phyloP scores from a whole-genome alignment of 495 filamentous ascomycete species.

The Echria macrotheca region DNA sequence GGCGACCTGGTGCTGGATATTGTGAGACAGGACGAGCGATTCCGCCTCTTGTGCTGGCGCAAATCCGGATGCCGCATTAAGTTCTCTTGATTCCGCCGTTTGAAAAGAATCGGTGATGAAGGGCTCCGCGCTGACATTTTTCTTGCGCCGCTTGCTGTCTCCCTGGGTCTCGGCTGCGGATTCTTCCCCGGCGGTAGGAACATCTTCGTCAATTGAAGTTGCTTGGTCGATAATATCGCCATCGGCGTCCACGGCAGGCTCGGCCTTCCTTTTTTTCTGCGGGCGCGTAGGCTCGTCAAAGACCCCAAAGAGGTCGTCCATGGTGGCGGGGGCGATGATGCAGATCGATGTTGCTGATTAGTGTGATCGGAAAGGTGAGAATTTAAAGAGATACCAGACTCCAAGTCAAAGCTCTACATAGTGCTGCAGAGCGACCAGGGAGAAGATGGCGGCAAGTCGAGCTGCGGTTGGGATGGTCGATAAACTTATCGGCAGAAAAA shows the following conservation, averaged over 20 bases:
- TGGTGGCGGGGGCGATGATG: conserved; percentile 25
- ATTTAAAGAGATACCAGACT: neutral
- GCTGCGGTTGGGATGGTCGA: neutral
- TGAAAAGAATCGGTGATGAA: conserved; percentile 91
- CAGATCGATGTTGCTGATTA: neutral
- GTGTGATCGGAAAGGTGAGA: neutral
- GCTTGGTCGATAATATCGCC: conserved; percentile 7
- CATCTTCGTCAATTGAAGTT: conserved; percentile 15
- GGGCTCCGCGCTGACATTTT: conserved; percentile 67
- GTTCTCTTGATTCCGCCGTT: conserved; percentile 88
- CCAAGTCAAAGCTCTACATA: too few relatives aligned
- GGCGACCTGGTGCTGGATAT: conserved; percentile 96
- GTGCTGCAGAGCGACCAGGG: too few relatives aligned
- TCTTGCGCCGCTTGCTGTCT: conserved; percentile 65
- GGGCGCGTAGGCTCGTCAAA: conserved; percentile 64
- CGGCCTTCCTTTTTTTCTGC: conserved; percentile 68
- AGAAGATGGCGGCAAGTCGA: too few relatives aligned
- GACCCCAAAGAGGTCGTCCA: conserved; percentile 83
- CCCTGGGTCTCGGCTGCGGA: conserved; percentile 31
- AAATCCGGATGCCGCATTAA: conserved; percentile 76
- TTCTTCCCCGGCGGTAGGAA: conserved; percentile 7
- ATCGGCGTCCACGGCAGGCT: conserved; percentile 58
- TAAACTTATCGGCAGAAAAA: conserved; percentile 23
- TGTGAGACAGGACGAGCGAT: conserved; percentile 81
- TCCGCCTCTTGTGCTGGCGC: conserved; percentile 53